Evolutionary conservation across 352 stramenopile species (phyloP), one percentile per base, ranked within the genome.

Genomic region (Phytophthora kernoviae): DNA sequence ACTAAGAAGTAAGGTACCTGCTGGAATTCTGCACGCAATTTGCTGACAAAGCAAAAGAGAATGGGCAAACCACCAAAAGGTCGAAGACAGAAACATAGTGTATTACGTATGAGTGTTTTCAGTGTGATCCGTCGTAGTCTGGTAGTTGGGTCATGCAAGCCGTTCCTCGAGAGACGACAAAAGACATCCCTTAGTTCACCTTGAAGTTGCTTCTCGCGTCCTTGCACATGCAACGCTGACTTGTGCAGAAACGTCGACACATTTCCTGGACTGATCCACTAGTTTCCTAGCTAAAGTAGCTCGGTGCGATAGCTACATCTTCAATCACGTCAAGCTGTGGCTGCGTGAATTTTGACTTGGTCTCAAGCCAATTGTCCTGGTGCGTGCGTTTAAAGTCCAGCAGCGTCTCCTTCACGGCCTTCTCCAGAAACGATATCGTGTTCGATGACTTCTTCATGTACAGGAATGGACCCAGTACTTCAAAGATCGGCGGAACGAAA

Each of bases 381-480:
- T 94, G 84, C 14, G 82, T 90, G 49, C 84, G 82, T 58, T 90
- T 90, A 49, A 94, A 94, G 56, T 94, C 84, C 47, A 91, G 68
- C 57, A 94, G 58, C 37, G 84, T 90, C 54, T 91, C 79, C 65
- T 92, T 91, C 26, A 90, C 84, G 11, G 65, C 69, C 58, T 90
- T 91, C 51, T 84, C 70, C 34, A 94, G 52, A 56, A 80, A 90
- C 46, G 82, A 90, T 14, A 90, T 71, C 1, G 70, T 77, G 9
- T 70, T 71, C 8, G 82, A 83, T 9, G 70, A 68, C 14, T 55
- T 61, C 69, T 88, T 90, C 51, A 91, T 70, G 54, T 91, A 90
- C 48, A 92, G 41, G 46, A 85, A 90, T 20, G 62, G 65, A 7
- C 82, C 80, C 49, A 94, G 65, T 59, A 89, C 84, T 66, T 92